Evolutionary conservation across 148 eudicot species (phyloP), one percentile per base, ranked within the genome.

Genomic region (Spergularia marina): DNA sequence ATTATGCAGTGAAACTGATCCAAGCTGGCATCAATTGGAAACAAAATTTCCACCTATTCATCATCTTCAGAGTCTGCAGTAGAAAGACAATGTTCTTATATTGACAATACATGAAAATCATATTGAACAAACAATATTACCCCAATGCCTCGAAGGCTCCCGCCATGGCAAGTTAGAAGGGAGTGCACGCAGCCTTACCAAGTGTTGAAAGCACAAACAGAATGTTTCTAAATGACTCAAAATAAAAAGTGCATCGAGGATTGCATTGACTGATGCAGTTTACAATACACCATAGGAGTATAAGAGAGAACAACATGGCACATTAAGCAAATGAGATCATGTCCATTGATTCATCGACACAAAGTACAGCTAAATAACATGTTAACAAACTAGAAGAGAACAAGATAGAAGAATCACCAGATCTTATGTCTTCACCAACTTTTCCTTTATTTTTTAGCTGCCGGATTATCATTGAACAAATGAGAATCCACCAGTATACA

Each of bases 351-450:
- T 9, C 47, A 59, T 78, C 4, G 54, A 70, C 41, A 18, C 7
- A 47, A 17, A 44, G 2, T 18, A 44, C 54, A 23, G 64, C 13
- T 40, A 62, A 53, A 30, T 56, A 49, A 25, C n/a, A 52, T 12
- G 57, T 21, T 18, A 3, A 20, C 53, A 58, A 39, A 56, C 15
- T 17, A 14, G 30, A 51, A n/a, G 36, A 13, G 66, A 73, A 17
- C 47, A 21, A 21, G 71, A 72, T 7, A 21, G 21, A 70, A 65
- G 68, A 68, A 41, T 78, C 80, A 92, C 99, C 99, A 64, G 96
- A 91, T 86, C 99, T 84, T 77, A 96, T 91, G 78, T 92, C 99
- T 88, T 92, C 99, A 55, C 99, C 99, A 75, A 96, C 94, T 82
- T 96, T 80, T 76, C 99, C 99, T 82, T 83, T 87, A 77, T 92